Evolutionary conservation across 2,329 filamentous ascomycete species (phyloP), one percentile per base, ranked within the genome.

Genomic region (Scedosporium minutisporum): DNA sequence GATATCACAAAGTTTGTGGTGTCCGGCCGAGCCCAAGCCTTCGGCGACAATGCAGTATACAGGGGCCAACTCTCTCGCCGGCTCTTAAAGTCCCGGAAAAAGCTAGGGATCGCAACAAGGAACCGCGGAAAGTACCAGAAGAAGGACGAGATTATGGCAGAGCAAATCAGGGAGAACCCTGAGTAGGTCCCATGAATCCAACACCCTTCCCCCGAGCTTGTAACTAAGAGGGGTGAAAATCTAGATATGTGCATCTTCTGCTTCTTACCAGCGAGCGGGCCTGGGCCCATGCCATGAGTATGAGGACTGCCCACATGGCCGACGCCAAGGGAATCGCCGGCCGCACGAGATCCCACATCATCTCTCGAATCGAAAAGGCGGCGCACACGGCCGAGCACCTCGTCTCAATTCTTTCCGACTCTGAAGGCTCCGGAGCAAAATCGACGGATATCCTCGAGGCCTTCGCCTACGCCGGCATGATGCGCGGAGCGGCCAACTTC

Each of bases 231-330:
- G 9, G 33, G 33, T 38, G 10, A 38, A 38, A 38, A 38, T 27
- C 44, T 68, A 96, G 91, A 74, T 90, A 87, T 75, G 84, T 87
- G 58, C 82, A 89, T 67, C 80, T 97, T n/a, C 80, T 93, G 38
- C 82, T 99, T 63, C 85, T 97, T 70, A 90, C 87, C 46, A 87
- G 93, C 65, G 95, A 99, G 78, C 85, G 95, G 66, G 91, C 93
- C 60, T 97, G 92, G 91, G 93, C 95, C 44, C 88, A 96, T 74
- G 93, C 93, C 63, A 96, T 97, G 92, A 87, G 89, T 72, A 91
- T 97, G 82, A 97, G 96, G 76, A 84, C 91, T 3, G 80, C 85
- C 21, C 91, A 96, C 72, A 85, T 90, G 46, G 83, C 89, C 68
- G 91, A 95, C 68, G 86, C 87, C 65, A 90, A 91, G 73, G 88